Evolutionary conservation across 2,329 filamentous ascomycete genomes (phyloP).

Genomic region (Didymellaceae sp.): DNA sequence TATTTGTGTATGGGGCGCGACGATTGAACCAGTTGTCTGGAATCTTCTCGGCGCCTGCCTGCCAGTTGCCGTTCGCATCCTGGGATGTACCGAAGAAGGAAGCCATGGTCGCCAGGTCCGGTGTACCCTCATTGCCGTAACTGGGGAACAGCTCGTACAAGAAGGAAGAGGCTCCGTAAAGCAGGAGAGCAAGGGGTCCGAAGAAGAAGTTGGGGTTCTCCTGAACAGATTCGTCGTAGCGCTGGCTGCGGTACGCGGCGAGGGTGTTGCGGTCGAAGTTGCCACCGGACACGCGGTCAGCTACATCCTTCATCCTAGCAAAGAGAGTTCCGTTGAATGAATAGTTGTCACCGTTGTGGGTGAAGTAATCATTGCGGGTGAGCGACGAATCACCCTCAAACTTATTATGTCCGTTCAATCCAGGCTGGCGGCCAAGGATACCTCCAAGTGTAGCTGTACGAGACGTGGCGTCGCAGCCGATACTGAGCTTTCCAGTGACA

Average conservation of each 20-base stretch:
- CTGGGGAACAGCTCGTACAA: conserved; percentile 53
- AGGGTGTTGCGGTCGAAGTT: conserved; percentile 50
- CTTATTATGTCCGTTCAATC: conserved; percentile 55
- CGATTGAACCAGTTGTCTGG: conserved; percentile 52
- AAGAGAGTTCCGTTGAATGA: conserved; percentile 53
- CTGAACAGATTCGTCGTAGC: conserved; percentile 48
- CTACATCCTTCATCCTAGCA: conserved; percentile 46
- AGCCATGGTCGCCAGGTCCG: conserved; percentile 28
- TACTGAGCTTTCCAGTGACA: conserved; percentile 52
- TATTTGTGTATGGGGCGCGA: conserved; percentile 42
- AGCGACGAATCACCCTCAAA: conserved; percentile 52
- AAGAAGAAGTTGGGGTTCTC: conserved; percentile 54
- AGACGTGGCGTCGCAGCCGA: conserved; percentile 55
- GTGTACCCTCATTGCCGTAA: conserved; percentile 26
- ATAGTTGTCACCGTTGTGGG: conserved; percentile 45
- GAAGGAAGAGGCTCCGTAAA: conserved; percentile 54
- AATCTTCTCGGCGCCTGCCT: conserved; percentile 43
- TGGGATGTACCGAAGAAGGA: conserved; percentile 52
- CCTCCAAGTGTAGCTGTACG: conserved; percentile 44
- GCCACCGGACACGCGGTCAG: conserved; percentile 32
- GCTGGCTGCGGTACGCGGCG: conserved; percentile 48
- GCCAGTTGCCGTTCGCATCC: conserved; percentile 24
- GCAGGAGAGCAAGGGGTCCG: conserved; percentile 49
- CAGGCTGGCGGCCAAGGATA: conserved; percentile 47
- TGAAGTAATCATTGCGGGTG: conserved; percentile 52